phyloP scores from a whole-genome alignment of 345 rosid species.

The Rubroshorea leprosula region DNA sequence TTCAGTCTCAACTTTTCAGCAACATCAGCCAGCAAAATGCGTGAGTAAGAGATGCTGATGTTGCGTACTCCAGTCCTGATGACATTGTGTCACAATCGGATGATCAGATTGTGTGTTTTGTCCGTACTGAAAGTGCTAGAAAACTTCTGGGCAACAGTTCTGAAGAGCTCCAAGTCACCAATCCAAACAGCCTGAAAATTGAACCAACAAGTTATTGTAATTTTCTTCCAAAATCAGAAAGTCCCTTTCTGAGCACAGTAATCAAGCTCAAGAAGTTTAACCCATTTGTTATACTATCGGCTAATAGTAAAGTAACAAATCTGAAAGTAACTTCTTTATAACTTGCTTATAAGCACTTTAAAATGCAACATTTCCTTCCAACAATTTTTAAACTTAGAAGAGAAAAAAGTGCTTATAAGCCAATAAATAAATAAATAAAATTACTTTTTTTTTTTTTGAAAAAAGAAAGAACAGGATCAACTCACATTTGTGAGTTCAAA shows the following conservation, averaged over 20 bases:
- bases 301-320: too few species aligned
- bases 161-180: constrained; percentile 88
- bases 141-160: constrained; percentile 64
- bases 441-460: too few species aligned
- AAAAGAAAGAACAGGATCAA: too few species aligned
- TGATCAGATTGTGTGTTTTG: constrained; percentile 63
- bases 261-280: too few species aligned
- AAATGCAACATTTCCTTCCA: too few species aligned
- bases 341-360: too few species aligned
- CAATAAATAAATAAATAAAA: too few species aligned
- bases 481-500: constrained; percentile 90
- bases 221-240: background rate
- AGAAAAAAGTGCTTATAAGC: too few species aligned
- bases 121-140: constrained; percentile 49
- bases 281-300: too few species aligned
- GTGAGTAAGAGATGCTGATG: constrained; percentile 73
- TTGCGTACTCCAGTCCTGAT: constrained; percentile 76
- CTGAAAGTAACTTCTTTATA: too few species aligned
- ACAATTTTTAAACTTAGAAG: too few species aligned
- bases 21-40: constrained; percentile 59
- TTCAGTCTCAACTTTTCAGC: constrained; percentile 56
- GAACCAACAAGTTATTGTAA: constrained; percentile 8
- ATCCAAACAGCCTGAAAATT: constrained; percentile 67
- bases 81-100: constrained; percentile 74
- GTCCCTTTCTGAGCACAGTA: too few species aligned